Evolutionary conservation across 2,329 filamentous ascomycete genomes (phyloP), one percentile per base, ranked within the genome.

Genomic region (Aspergillus pseudoterreus): DNA sequence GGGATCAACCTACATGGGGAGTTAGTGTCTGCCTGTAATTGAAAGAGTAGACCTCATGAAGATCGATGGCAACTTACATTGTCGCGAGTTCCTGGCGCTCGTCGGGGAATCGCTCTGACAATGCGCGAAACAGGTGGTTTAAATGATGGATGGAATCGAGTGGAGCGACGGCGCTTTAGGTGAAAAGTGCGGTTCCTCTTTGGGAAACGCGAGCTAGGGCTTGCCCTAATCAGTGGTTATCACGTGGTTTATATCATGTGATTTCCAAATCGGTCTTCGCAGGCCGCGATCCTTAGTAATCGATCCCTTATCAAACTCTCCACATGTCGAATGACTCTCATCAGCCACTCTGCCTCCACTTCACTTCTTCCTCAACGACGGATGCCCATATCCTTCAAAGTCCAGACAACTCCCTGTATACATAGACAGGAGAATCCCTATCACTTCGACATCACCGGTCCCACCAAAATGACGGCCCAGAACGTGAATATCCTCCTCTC

Each of bases 401-500:
- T 35, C 11, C 4, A 3, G 4, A 12, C 33, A 8, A 47, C 4
- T 42, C 19, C 19, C 10, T 10, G 5, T 19, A n/a, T 21, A 48
- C 6, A 42, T 15, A 35, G 4, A 17, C 17, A 43, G 22, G 22
- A 22, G 22, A 30, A 10, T 30, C 8, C 27, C 8, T 2, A n/a
- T n/a, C n/a, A 30, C 27, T 11, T 10, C 8, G 17, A 8, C 6
- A 14, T 22, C 2, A 19, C 17, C 35, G 5, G 14, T 35, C 33
- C 33, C n/a, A 42, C 33, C 54, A 70, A 61, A 12, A 88, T 88
- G 84, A 74, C 77, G 36, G 63, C 78, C 1, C 71, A 69, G 56
- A 82, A 76, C 36, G 75, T 95, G 67, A 96, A 95, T 72, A 79
- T 97, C 57, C 82, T 97, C 53, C 78, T 99, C 55, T 86, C 90